A percentile compares a stretch with the other conserved stretches of the same genome.
phyloP scores from a whole-genome alignment of 345 rosid species.

The Toxicodendron radicans region DNA sequence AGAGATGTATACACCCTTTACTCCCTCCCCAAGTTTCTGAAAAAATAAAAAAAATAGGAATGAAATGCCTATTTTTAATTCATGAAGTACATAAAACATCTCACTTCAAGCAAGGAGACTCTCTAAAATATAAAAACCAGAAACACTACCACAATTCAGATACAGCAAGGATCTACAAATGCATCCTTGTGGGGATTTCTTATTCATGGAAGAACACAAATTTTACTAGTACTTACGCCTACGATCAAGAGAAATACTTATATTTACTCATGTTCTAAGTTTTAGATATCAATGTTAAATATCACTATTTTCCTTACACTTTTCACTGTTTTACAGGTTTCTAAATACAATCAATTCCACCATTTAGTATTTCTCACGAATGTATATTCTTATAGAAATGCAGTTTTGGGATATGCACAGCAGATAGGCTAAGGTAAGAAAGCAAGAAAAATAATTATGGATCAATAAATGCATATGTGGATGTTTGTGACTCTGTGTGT shows the following conservation, averaged over 20 bases:
- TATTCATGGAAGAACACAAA: neutral
- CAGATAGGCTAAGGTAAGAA: neutral
- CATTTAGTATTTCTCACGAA: neutral
- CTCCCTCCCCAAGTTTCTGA: constrained; percentile 97
- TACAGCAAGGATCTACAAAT: neutral
- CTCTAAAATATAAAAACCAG: neutral
- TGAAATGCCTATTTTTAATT: neutral
- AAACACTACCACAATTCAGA: constrained; percentile 1
- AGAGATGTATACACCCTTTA: constrained; percentile 88
- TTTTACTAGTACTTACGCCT: neutral
- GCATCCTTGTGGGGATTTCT: neutral
- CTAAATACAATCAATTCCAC: neutral
- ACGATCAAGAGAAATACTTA: neutral
- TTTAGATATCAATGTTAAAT: neutral
- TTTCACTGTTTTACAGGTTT: neutral
- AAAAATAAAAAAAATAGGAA: neutral
- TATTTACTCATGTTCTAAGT: neutral
- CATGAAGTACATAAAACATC: neutral
- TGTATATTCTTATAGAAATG: neutral
- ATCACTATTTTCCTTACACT: neutral
- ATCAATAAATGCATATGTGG: neutral
- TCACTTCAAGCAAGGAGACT: neutral
- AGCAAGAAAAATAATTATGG: neutral
- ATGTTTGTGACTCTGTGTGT: neutral
- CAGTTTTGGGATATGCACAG: neutral